Evolutionary conservation across 2,329 filamentous ascomycete species (phyloP), one percentile per base, ranked within the genome.

Genomic region (Teratosphaeria pseudoeucalypti): DNA sequence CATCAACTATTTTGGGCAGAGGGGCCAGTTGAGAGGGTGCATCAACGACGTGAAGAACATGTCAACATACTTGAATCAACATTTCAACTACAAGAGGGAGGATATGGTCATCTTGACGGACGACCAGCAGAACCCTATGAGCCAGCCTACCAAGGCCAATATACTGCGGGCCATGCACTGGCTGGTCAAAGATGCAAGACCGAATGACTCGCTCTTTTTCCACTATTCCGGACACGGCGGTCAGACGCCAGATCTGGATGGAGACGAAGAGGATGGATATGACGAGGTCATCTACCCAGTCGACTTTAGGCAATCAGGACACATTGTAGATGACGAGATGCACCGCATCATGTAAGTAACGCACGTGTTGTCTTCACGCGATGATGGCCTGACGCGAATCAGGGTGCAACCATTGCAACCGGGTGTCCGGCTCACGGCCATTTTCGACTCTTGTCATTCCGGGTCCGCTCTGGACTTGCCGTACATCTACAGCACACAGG

Each of bases 21-120:
- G 89, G 60, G 92, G 92, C 32, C 89, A 96, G 78, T 80, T 96
- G 55, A 82, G 91, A 60, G 92, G 92, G 54, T 97, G 92, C 71
- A 96, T 96, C 79, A 96, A 97, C 72, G 92, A 97, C 72, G 92
- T 96, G 52, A 89, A 92, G 76, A 96, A 96, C 78, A 95, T 97
- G 90, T 95, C 91, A 26, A 82, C 83, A 56, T 97, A 96, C 72
- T 79, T 97, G 60, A 89, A 90, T 64, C 85, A 92, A 74, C 86
- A 90, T 70, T 96, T 95, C 73, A 89, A 89, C 34, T 97, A 97
- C 74, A 91, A 90, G 76, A 81, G 91, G 60, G 92, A 96, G 75
- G 92, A 97, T 71, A 97, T 97, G 92, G 92, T 97, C 23, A 86
- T 94, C 63, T 81, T 97, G 72, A 96, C 92, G 47, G 92, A 97